Conservation (phyloP, 192 early-diverging fungal genomes). For the Globomyces pollinis-pini region DNA sequence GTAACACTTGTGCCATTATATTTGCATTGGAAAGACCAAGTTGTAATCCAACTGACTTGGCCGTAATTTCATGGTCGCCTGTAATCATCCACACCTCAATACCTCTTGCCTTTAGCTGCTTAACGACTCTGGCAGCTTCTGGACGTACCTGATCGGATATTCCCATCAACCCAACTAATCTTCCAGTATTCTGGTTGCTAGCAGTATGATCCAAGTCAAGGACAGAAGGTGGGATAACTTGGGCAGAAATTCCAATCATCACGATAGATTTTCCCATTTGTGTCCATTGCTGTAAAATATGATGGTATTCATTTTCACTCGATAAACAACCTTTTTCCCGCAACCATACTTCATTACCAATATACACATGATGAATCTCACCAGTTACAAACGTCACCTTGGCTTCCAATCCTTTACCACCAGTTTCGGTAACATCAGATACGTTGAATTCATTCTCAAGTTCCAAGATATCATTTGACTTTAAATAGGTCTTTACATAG, state of each 20-base stretch:
- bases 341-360: slow-evolving; percentile 64
- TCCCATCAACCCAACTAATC: slow-evolving; percentile 34
- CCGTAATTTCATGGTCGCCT: slow-evolving; percentile 63
- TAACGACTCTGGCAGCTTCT: slow-evolving; percentile 47
- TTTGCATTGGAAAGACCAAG: slow-evolving; percentile 51
- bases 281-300: not conserved
- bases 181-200: not conserved
- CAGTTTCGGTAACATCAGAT: slow-evolving; percentile 46
- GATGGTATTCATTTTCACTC: slow-evolving; percentile 16
- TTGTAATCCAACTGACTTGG: slow-evolving; percentile 47
- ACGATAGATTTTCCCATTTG: slow-evolving; percentile 9
- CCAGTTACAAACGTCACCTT: slow-evolving; percentile 22
- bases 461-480: slow-evolving; percentile 19
- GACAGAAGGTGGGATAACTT: not conserved
- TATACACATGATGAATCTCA: slow-evolving; percentile 14
- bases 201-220: not conserved
- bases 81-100: slow-evolving; percentile 74
- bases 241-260: not conserved
- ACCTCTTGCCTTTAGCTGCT: slow-evolving; percentile 34
- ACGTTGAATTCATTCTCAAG: not conserved
- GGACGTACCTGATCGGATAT: slow-evolving; percentile 58
- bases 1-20: slow-evolving; percentile 61
- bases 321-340: slow-evolving; percentile 34
- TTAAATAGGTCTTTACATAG: slow-evolving; percentile 8
- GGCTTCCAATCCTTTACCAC: slow-evolving; percentile 58